Evolutionary conservation across 352 stramenopile species (phyloP).

Genomic region (Aphanomyces astaci): DNA sequence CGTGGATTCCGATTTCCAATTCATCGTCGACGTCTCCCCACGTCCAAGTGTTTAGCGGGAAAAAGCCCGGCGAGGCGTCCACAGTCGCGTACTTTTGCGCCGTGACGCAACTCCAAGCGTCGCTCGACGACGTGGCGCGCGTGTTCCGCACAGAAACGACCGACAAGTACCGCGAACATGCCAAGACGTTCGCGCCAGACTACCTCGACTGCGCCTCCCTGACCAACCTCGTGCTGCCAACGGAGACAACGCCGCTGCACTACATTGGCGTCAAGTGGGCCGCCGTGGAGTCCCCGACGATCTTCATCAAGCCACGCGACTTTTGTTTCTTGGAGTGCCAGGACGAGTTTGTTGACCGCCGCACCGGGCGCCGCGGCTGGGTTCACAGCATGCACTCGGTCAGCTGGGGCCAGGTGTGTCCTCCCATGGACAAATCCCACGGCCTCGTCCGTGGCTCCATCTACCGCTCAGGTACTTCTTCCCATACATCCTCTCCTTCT

Average conservation of each 20-base stretch:
- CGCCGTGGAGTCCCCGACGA: constrained; percentile 41
- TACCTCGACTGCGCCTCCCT: constrained; percentile 73
- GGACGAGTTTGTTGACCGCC: constrained; percentile 70
- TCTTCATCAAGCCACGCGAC: constrained; percentile 58
- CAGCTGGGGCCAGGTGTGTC: constrained; percentile 43
- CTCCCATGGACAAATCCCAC: constrained; percentile 41
- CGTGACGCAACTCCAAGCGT: constrained; percentile 59
- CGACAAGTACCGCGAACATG: constrained; percentile 36
- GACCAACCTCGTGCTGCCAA: constrained; percentile 50
- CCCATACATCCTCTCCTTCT: not conserved
- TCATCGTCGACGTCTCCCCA: constrained; percentile 42
- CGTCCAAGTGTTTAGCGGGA: constrained; percentile 67
- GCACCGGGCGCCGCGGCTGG: constrained; percentile 62
- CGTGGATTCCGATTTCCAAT: constrained; percentile 67
- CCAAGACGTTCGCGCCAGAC: constrained; percentile 30
- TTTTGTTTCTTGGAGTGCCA: constrained; percentile 72
- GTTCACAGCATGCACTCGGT: constrained; percentile 67
- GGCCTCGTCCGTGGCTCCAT: constrained; percentile 55
- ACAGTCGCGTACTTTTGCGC: constrained; percentile 35
- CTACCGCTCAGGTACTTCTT: constrained; percentile 43
- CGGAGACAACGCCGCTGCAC: constrained; percentile 65
- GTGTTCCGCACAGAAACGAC: constrained; percentile 74
- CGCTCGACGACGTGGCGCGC: constrained; percentile 69
- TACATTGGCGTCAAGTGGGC: constrained; percentile 71
- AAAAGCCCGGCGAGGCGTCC: constrained; percentile 6